Evolutionary conservation across 805 yeast species (phyloP), one percentile per base, ranked within the genome.

Genomic region (Kazachstania kunashirensis): DNA sequence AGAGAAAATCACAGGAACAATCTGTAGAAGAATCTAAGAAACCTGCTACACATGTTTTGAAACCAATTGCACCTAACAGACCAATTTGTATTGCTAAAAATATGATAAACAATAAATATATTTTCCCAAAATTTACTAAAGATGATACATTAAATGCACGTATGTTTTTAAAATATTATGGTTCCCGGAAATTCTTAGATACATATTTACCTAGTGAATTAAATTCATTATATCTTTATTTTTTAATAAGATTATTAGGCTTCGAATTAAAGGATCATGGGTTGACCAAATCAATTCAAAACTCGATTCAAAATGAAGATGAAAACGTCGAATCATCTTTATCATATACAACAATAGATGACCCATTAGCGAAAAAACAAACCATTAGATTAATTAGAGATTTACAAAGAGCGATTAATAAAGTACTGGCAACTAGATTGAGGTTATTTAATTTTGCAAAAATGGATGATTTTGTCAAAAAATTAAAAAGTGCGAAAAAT

Each of bases 211-310:
- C 88, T 2, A 67, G 68, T 2, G 70, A 71, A 5, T 77, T 84
- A 23, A 66, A 71, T 18, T 65, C 75, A 6, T 67, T 72, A 12
- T 79, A 79, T 45, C 62, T 83, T 5, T 53, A 76, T 18, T 64
- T 65, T 30, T 59, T 82, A 32, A 71, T 81, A 8, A 64, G 72
- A 34, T 60, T 78, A 28, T 53, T 86, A 15, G 96, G 95, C 1
- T 84, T 73, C 46, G 58, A 59, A 41, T 46, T 52, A 21, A 58
- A 52, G 29, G 61, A 58, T 37, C 45, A 45, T 15, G 50, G 45
- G 42, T 55, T 44, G 55, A 67, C 64, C 28, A 58, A 55, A 16
- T 44, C 52, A 2, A 44, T 52, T 9, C 41, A 57, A 23, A 36
- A 49, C 44, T 48, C 46, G 15, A 48, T 51, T 6, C 55, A 52